Conservation (phyloP, 2,329 filamentous ascomycete species). For the Mollisiaceae sp. region DNA sequence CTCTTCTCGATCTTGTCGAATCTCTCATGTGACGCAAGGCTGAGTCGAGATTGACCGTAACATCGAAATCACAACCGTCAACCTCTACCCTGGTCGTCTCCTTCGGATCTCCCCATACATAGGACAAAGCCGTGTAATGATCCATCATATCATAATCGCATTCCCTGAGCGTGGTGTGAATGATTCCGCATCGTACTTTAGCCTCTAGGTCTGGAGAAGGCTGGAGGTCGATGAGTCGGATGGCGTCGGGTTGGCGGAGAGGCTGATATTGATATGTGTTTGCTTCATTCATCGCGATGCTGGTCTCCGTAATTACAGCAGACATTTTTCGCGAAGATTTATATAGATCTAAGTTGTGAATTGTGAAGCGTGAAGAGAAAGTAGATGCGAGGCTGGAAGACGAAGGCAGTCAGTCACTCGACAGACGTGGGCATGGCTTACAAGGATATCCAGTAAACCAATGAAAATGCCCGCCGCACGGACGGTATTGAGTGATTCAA, state of each 20-base stretch:
- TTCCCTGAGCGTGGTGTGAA: slow-evolving; percentile 18
- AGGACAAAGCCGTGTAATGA: slow-evolving; percentile 18
- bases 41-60: slow-evolving; percentile 20
- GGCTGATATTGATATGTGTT: slow-evolving; percentile 12
- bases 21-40: slow-evolving; percentile 21
- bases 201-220: slow-evolving; percentile 7
- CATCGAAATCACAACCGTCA: slow-evolving; percentile 10
- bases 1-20: not conserved
- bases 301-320: not conserved
- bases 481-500: not conserved
- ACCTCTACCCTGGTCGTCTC: slow-evolving; percentile 11
- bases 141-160: slow-evolving; percentile 21
- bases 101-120: slow-evolving; percentile 23
- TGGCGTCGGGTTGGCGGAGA: slow-evolving; percentile 10
- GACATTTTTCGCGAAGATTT: not conserved
- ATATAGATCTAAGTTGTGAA: too few species aligned
- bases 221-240: slow-evolving; percentile 21
- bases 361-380: too few species aligned
- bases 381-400: not conserved
- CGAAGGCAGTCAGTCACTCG: not conserved
- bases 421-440: not conserved
- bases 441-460: not conserved
- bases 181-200: slow-evolving; percentile 21
- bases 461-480: not conserved
- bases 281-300: not conserved